Conservation (phyloP, 306 rosid genomes). For the Sesbania bispinosa region DNA sequence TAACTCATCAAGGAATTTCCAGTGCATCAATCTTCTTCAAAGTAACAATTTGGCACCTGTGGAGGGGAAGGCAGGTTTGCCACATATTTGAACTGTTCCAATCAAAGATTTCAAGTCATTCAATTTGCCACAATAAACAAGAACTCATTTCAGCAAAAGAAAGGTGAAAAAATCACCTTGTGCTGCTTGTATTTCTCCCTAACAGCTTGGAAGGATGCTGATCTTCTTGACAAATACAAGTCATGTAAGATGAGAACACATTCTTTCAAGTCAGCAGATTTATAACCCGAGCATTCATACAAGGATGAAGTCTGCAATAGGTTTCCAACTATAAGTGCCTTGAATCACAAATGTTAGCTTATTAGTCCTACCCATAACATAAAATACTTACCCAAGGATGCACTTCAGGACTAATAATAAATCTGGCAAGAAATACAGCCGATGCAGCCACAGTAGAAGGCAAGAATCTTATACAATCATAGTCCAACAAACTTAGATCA, state of each 20-base stretch:
- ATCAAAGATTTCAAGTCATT: neutral
- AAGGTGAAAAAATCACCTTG: slow-evolving; percentile 43
- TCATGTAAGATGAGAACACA: slow-evolving; percentile 62
- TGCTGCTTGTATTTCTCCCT: slow-evolving; percentile 77
- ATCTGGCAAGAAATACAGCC: slow-evolving; percentile 61
- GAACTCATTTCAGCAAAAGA: neutral
- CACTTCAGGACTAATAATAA: slow-evolving; percentile 41
- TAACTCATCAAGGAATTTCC: neutral
- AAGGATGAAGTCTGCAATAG: slow-evolving; percentile 42
- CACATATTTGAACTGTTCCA: slow-evolving; percentile 65
- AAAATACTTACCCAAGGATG: slow-evolving; percentile 77
- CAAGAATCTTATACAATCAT: slow-evolving; percentile 52
- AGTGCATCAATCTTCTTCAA: slow-evolving; percentile 22
- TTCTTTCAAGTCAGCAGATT: slow-evolving; percentile 47
- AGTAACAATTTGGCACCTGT: slow-evolving; percentile 50
- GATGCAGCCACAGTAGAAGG: slow-evolving; percentile 89
- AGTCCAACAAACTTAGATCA: slow-evolving; percentile 79
- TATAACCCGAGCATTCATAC: slow-evolving; percentile 47
- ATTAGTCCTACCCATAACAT: neutral
- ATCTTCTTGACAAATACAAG: slow-evolving; percentile 67
- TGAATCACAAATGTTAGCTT: too few species aligned
- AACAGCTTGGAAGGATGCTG: slow-evolving; percentile 50
- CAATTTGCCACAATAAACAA: neutral
- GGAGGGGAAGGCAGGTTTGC: slow-evolving; percentile 69
- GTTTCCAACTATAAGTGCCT: neutral